Conservation (phyloP, 371 early-diverging fungal species). For the Rhizopus arrhizus region DNA sequence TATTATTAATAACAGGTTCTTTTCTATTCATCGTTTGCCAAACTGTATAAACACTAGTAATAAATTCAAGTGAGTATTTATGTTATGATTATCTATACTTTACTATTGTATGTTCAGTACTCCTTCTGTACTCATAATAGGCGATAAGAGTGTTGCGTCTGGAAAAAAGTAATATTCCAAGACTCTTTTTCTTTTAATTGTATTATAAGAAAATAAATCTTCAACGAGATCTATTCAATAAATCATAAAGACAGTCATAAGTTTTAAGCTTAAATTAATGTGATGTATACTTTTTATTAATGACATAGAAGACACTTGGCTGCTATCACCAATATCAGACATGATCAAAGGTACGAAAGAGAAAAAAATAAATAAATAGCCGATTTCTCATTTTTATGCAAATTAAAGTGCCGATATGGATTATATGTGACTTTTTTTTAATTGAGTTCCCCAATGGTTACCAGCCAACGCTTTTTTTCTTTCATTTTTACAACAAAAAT, state of each 20-base stretch:
- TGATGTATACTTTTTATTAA: neutral
- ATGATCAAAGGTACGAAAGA: neutral
- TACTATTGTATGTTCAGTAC: conserved; percentile 60
- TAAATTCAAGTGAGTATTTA: neutral
- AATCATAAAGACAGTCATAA: neutral
- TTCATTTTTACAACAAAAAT: neutral
- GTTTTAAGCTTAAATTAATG: too few relatives aligned
- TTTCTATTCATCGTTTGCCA: conserved; percentile 64
- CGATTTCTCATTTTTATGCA: conserved; percentile 1
- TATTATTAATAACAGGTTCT: conserved; percentile 57
- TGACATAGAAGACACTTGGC: neutral
- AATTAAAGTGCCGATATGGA: neutral
- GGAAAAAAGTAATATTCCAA: conserved; percentile 49
- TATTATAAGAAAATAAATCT: conserved; percentile 49
- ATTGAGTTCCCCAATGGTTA: neutral
- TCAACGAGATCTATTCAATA: conserved; percentile 38
- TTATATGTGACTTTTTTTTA: neutral
- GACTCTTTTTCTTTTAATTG: conserved; percentile 39
- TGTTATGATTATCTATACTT: neutral
- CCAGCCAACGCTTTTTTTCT: conserved; percentile 4
- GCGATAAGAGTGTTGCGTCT: conserved; percentile 49
- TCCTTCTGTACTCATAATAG: conserved; percentile 61
- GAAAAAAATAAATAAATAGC: neutral
- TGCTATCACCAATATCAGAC: conserved; percentile 1
- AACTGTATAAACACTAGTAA: conserved; percentile 57